phyloP scores from a whole-genome alignment of 306 rosid species.

The Vigna unguiculata region DNA sequence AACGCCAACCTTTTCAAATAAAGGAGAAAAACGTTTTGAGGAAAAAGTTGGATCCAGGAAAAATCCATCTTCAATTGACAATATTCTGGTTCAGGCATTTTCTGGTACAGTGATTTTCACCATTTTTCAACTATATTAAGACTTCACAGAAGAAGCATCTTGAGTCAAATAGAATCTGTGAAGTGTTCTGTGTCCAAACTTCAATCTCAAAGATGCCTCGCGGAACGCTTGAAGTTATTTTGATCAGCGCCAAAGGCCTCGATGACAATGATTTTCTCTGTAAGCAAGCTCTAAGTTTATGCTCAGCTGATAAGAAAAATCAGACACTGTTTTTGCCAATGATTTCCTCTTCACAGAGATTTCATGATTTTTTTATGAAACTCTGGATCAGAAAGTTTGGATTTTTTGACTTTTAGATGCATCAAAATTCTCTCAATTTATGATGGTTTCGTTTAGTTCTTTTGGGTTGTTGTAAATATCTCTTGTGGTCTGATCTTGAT shows the following conservation, averaged over 20 bases:
- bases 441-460: conserved; percentile 10
- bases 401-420: conserved; percentile 22
- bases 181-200: not conserved
- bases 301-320: not conserved
- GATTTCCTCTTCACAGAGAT: conserved; percentile 13
- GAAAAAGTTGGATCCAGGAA: conserved; percentile 21
- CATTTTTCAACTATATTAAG: conserved; percentile 30
- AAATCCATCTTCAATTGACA: conserved; percentile 16
- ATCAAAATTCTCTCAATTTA: not conserved
- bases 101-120: conserved; percentile 6
- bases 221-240: conserved; percentile 62
- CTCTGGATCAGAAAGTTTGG: conserved; percentile 7
- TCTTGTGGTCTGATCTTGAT: conserved; percentile 9
- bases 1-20: not conserved
- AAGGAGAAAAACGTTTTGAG: conserved; percentile 3
- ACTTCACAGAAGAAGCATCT: not conserved
- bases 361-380: not conserved
- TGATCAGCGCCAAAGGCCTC: conserved; percentile 57
- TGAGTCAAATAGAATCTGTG: conserved; percentile 18
- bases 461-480: not conserved
- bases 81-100: not conserved
- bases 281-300: conserved; percentile 19
- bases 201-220: conserved; percentile 52
- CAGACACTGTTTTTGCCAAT: conserved; percentile 8
- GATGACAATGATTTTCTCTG: conserved; percentile 51